phyloP scores from a whole-genome alignment of 257 asterid species.

The Leonotis leonurus region DNA sequence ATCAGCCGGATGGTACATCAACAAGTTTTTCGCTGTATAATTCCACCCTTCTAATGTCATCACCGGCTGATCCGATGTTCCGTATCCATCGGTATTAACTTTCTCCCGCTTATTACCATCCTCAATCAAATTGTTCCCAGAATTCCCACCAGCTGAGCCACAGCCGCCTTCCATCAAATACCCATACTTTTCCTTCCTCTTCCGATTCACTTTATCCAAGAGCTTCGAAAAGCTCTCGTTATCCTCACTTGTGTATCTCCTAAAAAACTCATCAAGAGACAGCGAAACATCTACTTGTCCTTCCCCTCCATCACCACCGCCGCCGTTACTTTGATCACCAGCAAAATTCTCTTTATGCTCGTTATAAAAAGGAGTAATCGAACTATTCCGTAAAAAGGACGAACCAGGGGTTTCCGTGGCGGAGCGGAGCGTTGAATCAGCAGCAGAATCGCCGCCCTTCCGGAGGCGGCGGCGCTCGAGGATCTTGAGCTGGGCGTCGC shows the following conservation, averaged over 20 bases:
- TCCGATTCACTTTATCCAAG: slow-evolving; percentile 65
- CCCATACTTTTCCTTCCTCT: slow-evolving; percentile 68
- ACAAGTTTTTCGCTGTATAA: slow-evolving; percentile 64
- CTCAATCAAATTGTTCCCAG: slow-evolving; percentile 41
- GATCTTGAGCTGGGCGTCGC: slow-evolving; percentile 90
- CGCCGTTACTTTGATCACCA: slow-evolving; percentile 15
- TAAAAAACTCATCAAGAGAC: slow-evolving; percentile 65
- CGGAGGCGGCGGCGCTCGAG: slow-evolving; percentile 73
- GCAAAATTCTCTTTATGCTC: slow-evolving; percentile 17
- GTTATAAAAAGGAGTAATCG: slow-evolving; percentile 48
- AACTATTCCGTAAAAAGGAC: slow-evolving; percentile 53
- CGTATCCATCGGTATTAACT: slow-evolving; percentile 70
- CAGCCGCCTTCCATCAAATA: slow-evolving; percentile 62
- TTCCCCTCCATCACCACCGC: slow-evolving; percentile 27
- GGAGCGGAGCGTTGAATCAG: slow-evolving; percentile 26
- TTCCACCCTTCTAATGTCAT: slow-evolving; percentile 82
- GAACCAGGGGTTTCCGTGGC: slow-evolving; percentile 63
- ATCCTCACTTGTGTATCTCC: slow-evolving; percentile 92
- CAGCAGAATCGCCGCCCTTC: slow-evolving; percentile 23
- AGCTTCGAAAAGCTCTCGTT: slow-evolving; percentile 71
- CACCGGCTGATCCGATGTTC: slow-evolving; percentile 84
- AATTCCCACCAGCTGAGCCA: slow-evolving; percentile 28
- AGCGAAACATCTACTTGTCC: slow-evolving; percentile 41
- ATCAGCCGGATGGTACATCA: slow-evolving; percentile 96
- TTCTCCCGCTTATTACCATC: slow-evolving; percentile 47